Evolutionary conservation across 176 grass and related monocot genomes (phyloP), one percentile per base, ranked within the genome.

Genomic region (Oryza glumipatula): DNA sequence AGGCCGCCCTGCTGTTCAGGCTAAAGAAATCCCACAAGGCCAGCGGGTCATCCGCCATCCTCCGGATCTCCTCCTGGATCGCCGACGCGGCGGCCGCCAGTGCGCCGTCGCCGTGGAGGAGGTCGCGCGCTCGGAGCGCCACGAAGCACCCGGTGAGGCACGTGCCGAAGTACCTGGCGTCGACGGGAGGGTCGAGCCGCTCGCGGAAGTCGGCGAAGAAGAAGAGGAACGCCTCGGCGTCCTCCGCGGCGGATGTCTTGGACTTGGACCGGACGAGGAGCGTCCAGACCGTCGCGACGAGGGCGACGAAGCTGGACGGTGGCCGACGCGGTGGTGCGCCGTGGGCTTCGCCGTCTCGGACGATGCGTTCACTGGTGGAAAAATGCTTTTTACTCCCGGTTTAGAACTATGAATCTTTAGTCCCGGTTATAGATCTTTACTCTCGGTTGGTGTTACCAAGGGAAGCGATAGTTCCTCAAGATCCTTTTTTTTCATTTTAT

Each of bases 241-340:
- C 89, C 39, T 77, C 82, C 1, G 4, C 14, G 10, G 72, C 41
- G 30, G 83, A 16, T 3, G 10, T 19, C 26, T 26, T 26, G 26
- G 26, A 26, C 75, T 79, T 81, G 82, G 41, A 56, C 3, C 73
- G 68, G n/a, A 19, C 82, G 58, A 83, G 67, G 39, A 69, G 49
- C 13, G 84, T 78, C 85, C 88, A 94, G 0, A 67, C 38, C 1
- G 80, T 79, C 39, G 86, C 89, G 15, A 38, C 7, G 68, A 86
- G 26, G 26, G 72, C 72, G 23, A 72, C 82, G 83, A 88, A 90
- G 44, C n/a, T 93, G 52, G 91, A 93, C 17, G 73, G 91, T 1
- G 81, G 38, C 12, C 33, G 67, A 6, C 36, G 6, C 13, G 65
- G 63, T 2, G 67, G 39, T 10, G 19, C 21, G 48, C 12, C 13